Base-by-base conservation (phyloP, 2,329 filamentous ascomycete genomes). In the Hypocrella siamensis region DNA sequence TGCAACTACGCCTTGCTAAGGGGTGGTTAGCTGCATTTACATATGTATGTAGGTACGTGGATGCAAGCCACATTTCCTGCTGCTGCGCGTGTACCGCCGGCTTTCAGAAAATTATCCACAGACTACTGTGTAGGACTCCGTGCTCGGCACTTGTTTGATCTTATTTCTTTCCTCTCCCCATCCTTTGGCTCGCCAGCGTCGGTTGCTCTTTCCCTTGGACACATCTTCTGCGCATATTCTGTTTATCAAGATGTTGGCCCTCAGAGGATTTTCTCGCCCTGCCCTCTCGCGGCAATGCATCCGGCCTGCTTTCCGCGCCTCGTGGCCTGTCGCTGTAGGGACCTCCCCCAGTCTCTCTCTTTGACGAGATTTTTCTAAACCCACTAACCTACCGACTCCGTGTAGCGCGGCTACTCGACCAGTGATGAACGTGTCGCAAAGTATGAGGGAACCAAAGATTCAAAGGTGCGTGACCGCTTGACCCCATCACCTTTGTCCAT, bases 361-460 rank as follows among this genome's bases (percentile, higher is more conserved):
- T 24, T 12, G 21, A n/a, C 19, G 15, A 16, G 10, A 14, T 21
- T 31, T 37, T 29, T 36, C 33, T 28, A 8, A 11, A 3, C 25
- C 15, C 31, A 19, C 31, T 36, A 18, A 36, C 38, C 31, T 19
- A 19, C 26, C 26, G 6, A n/a, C n/a, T 41, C 72, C 65, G 60
- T 58, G 54, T 56, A 60, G 54, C 62, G 74, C 54, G 70, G 58
- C 60, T 86, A 78, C 64, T 73, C 71, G 54, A 71, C 65, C 54
- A 57, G 59, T 38, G 60, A 70, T 38, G 73, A 81, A 26, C 72
- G 72, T 48, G 85, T 96, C 49, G 90, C 86, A 58, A 82, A 90
- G 66, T 98, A 94, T 68, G 79, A 83, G 51, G 90, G 88, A 46
- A 70, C 74, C 55, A 94, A 93, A 66, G 83, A 81, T 54, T 65